Evolutionary conservation across 495 filamentous ascomycete genomes (phyloP), one percentile per base, ranked within the genome.

Genomic region (Massariosphaeria phaeospora): DNA sequence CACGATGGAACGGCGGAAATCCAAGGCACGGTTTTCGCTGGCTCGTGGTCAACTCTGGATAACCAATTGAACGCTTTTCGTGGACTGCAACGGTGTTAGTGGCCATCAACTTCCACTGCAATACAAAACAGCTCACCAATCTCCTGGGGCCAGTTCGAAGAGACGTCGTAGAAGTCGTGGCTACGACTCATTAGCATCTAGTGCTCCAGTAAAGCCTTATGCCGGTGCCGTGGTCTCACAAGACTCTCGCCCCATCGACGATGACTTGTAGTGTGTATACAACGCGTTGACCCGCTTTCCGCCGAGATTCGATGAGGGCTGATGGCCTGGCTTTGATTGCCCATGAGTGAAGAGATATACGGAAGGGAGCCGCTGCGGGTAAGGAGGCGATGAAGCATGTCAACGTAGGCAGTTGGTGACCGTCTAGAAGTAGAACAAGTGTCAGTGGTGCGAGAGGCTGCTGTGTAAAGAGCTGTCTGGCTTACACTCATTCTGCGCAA

Each of bases 281-380:
- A 57, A 85, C 69, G 13, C 59, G 40, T 36, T 62, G 59, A 25
- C 54, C 23, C 0, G 49, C 36, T 46, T 55, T 59, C 23, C 55
- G 48, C n/a, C 25, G 29, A 10, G 59, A 57, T 31, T 62, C 59
- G 48, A 62, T 57, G 29, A 53, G 17, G 11, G 40, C 34, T 7
- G 25, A 30, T 12, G 60, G 50, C 29, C 50, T 63, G 6, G 55
- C 77, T 58, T 81, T 77, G 26, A 79, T 75, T 52, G 81, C 77
- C 89, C 89, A 95, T 51, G 76, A 83, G 68, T 94, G 89, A 42
- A 95, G 72, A 1, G 89, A 94, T 27, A 94, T 76, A 45, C 84
- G 79, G 67, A 91, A 93, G 0, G 79, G 74, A 18, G 71, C 75
- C 18, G 81, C 76, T 6, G 71, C 66, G 1, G 77, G 64, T 8